phyloP scores from a whole-genome alignment of 2,329 filamentous ascomycete genomes.

The Hymenoscyphus salicellus region DNA sequence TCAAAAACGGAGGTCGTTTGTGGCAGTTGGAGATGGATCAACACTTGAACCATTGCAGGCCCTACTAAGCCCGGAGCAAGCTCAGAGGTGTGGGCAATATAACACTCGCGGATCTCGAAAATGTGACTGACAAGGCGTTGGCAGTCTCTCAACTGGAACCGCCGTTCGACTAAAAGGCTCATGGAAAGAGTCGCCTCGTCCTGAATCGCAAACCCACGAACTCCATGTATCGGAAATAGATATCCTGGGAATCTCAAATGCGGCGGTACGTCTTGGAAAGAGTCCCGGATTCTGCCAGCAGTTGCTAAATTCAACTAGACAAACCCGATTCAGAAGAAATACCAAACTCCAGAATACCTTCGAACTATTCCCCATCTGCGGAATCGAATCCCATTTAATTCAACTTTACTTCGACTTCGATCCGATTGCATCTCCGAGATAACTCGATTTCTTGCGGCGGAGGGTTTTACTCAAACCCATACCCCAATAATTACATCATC shows the following conservation, averaged over 20 bases:
- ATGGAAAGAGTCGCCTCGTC: slow-evolving; percentile 68
- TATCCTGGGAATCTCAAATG: slow-evolving; percentile 73
- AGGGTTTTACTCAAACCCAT: slow-evolving; percentile 77
- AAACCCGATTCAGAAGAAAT: slow-evolving; percentile 95
- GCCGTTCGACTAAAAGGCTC: slow-evolving; percentile 74
- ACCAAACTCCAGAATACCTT: slow-evolving; percentile 84
- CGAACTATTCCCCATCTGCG: slow-evolving; percentile 86
- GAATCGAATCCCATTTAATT: slow-evolving; percentile 74
- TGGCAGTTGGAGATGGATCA: slow-evolving; percentile 83
- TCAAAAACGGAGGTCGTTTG: slow-evolving; percentile 81
- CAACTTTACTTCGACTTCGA: slow-evolving; percentile 75
- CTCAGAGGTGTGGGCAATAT: slow-evolving; percentile 26
- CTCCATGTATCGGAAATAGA: slow-evolving; percentile 69
- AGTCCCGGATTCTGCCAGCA: slow-evolving; percentile 10
- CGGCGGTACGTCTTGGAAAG: slow-evolving; percentile 59
- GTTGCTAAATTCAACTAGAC: slow-evolving; percentile 51
- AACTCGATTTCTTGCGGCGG: slow-evolving; percentile 69
- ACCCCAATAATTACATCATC: slow-evolving; percentile 94
- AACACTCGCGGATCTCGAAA: slow-evolving; percentile 1
- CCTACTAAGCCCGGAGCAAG: slow-evolving; percentile 31
- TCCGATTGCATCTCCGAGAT: slow-evolving; percentile 74
- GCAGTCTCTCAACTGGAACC: slow-evolving; percentile 75
- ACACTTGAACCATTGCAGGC: slow-evolving; percentile 71
- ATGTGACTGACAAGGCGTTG: slow-evolving; percentile 16
- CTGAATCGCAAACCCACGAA: slow-evolving; percentile 72